Base-by-base conservation (phyloP, 805 yeast genomes). In the Wickerhamiella australiensis region DNA sequence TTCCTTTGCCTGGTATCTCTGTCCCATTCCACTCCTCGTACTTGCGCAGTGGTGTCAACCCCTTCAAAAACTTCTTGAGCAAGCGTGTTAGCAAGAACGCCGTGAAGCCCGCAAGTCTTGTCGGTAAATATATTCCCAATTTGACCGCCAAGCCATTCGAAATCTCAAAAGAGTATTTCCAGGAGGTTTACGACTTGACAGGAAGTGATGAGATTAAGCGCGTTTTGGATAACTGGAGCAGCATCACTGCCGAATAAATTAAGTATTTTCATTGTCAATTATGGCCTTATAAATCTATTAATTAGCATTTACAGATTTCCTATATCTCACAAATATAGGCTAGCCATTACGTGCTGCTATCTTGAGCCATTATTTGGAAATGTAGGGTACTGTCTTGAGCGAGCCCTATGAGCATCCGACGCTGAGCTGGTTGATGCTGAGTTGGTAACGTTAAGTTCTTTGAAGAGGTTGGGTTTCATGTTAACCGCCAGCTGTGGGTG, bases 11-110 rank as follows among this genome's bases (percentile, higher is more conserved):
- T 75, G 98, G 98, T 61, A 92, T 92, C 58, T 86, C 96, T n/a
- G 99, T 92, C 65, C 99, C 99, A 55, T 92, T 92, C 96, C 99
- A 92, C 72, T 87, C 96, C 25, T 82, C 95, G n/a, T 92, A 94
- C 73, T 77, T 92, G 73, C 83, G 90, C 77, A 85, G 92, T 51
- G 99, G 99, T 71, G 99, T 92, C 53, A 90, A 88, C 71, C 98
- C 98, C 62, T 92, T 92, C 85, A 88, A 90, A 76, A 85, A 87
- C 72, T 92, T 92, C 82, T 77, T 92, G 73, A 80, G 81, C 67
- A 92, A 87, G 82, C 90, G 92, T 78, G 83, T 92, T 63, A 82
- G 95, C 56, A 85, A 83, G 73, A 84, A 86, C 61, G 94, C 96
- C 45, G 92, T 92, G 57, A 90, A 90, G 73, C 95, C 95, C 53